Percentiles rank a stretch among this genome's conserved stretches.
Evolutionary conservation across 805 yeast genomes (phyloP).

Genomic region (Saccharomyces eubayanus): DNA sequence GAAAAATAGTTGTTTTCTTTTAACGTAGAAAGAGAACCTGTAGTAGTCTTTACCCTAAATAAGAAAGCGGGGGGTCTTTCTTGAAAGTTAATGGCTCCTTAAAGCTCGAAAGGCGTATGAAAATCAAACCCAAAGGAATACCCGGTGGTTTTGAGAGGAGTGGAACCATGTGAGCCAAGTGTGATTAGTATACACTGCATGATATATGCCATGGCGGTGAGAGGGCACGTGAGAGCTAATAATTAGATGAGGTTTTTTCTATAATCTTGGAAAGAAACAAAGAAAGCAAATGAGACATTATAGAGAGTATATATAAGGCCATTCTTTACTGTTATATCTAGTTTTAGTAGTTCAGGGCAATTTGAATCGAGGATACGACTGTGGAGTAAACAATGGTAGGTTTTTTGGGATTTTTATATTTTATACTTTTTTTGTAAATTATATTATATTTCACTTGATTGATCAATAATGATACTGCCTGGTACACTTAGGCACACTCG

Average conservation of each 20-base stretch:
- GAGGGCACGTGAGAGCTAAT: background rate
- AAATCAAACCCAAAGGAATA: background rate
- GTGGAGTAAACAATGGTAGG: too few species aligned
- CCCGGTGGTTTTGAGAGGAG: background rate
- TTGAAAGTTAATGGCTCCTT: background rate
- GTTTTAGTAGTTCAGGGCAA: too few species aligned
- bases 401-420: too few species aligned
- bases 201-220: background rate
- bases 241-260: background rate
- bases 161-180: background rate
- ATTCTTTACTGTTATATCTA: background rate
- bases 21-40: background rate
- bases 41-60: background rate
- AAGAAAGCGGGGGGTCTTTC: background rate
- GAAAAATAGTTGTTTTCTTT: too few species aligned
- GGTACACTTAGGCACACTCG: too few species aligned
- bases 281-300: background rate
- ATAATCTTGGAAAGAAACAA: background rate
- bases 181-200: background rate
- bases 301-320: background rate
- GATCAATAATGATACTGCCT: too few species aligned
- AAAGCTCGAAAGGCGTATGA: background rate
- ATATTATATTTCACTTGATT: too few species aligned
- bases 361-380: too few species aligned
- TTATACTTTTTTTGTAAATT: too few species aligned